Evolutionary conservation across 345 rosid species (phyloP), one percentile per base, ranked within the genome.

Genomic region (Populus simonii): DNA sequence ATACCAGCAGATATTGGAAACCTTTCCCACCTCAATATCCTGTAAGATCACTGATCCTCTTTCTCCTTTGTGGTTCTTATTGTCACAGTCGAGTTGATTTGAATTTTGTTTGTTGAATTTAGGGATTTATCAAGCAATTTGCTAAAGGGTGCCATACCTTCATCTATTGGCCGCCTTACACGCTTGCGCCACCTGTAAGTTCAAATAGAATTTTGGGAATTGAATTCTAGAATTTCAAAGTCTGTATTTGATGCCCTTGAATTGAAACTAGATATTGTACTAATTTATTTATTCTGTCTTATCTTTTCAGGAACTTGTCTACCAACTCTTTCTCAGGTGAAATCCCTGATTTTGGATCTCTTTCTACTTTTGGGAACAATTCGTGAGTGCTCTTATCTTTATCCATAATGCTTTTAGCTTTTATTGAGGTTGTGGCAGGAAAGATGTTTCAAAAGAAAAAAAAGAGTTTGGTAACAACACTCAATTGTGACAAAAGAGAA

Each of bases 41-140:
- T 95, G 99, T 95, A 88, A 86, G 86, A 62, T 85, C 41, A 63
- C 13, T 25, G 4, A 29, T 53, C 59, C 20, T 49, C 20, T 49
- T 70, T 68, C 15, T 76, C 20, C 27, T 20, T 20, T 41, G 12
- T 43, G 47, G 47, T 25, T 22, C 45, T 61, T 68, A 66, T 10
- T 27, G 6, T 61, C 36, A 29, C 51, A 5, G 1, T 65, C 29
- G 29, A 63, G 12, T 23, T 67, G 33, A 39, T 59, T 66, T 68
- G 25, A 43, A 31, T 39, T 17, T 73, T 71, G 49, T 76, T 15
- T 68, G 47, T 72, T 25, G 3, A 65, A 68, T 88, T 83, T 66
- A 95, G 99, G 87, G 99, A 95, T 86, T 82, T 95, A 78, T 95
- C 99, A 47, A 95, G 99, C 90, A 95, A 95, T 87, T 82, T 84